phyloP scores from a whole-genome alignment of 176 grass and related monocot species.

The Elaeis guineensis region DNA sequence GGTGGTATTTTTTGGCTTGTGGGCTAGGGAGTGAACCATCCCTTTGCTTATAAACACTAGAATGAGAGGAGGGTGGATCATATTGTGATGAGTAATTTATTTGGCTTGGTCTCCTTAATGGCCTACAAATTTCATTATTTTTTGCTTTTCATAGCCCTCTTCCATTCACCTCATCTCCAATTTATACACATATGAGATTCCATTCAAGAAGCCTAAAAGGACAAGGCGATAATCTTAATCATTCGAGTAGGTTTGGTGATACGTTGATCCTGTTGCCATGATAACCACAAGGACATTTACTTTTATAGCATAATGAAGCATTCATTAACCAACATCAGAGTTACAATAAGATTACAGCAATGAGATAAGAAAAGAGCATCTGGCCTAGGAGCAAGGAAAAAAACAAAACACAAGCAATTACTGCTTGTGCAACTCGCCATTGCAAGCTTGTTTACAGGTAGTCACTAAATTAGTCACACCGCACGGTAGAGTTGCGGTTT shows the following conservation, averaged over 20 bases:
- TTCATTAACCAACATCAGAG: too few relatives aligned
- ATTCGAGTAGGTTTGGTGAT: neutral
- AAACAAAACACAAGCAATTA: too few relatives aligned
- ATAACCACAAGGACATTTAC: slow-evolving; percentile 5
- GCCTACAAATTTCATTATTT: slow-evolving; percentile 66
- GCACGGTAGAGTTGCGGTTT: neutral
- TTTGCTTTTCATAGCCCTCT: slow-evolving; percentile 33
- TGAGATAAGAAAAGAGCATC: too few relatives aligned
- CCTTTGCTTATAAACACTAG: slow-evolving; percentile 41
- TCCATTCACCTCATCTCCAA: slow-evolving; percentile 31
- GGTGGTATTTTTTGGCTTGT: neutral
- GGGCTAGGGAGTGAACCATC: neutral
- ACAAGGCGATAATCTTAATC: neutral
- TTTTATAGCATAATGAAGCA: neutral
- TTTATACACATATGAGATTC: slow-evolving; percentile 19
- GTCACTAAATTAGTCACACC: neutral
- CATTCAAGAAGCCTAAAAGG: neutral
- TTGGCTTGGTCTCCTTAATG: slow-evolving; percentile 37
- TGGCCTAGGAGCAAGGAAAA: too few relatives aligned
- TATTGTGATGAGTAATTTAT: slow-evolving; percentile 41
- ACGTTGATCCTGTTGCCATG: neutral
- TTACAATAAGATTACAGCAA: too few relatives aligned
- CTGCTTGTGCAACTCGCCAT: too few relatives aligned
- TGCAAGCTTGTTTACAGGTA: too few relatives aligned
- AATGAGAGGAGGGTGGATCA: slow-evolving; percentile 29